Evolutionary conservation across 1,284 basidiomycete species (phyloP).

Genomic region (Trichosporon sp.): DNA sequence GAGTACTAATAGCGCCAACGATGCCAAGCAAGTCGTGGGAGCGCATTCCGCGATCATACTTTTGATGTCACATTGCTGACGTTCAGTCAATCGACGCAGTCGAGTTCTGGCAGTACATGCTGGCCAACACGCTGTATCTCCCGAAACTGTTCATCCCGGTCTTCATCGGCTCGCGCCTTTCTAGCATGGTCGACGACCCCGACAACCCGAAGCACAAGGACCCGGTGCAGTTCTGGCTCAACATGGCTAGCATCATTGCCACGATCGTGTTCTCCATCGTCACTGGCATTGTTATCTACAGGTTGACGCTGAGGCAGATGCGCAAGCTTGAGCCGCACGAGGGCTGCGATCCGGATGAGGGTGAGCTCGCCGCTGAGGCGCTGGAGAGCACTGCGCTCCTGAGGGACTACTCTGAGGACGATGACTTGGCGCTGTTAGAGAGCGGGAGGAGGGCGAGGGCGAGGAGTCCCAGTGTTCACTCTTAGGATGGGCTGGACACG

Average conservation of each 20-base stretch:
- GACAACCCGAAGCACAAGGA: slow-evolving; percentile 22
- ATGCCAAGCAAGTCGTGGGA: no score
- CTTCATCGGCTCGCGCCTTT: slow-evolving; percentile 46
- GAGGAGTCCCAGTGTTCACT: neutral
- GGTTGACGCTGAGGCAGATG: slow-evolving; percentile 45
- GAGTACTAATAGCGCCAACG: no score
- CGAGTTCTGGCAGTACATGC: slow-evolving; percentile 42
- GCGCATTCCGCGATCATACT: no score
- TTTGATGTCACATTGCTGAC: slow-evolving; percentile 12
- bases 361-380: slow-evolving; percentile 30
- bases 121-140: slow-evolving; percentile 37
- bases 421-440: slow-evolving; percentile 13
- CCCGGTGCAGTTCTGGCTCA: slow-evolving; percentile 44
- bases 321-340: slow-evolving; percentile 31
- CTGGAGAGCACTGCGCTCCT: slow-evolving; percentile 35
- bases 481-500: neutral
- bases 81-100: slow-evolving; percentile 43
- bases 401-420: slow-evolving; percentile 29
- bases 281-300: slow-evolving; percentile 44
- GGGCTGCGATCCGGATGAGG: slow-evolving; percentile 19
- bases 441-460: neutral
- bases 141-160: slow-evolving; percentile 43
- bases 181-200: slow-evolving; percentile 31
- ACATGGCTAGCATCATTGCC: slow-evolving; percentile 37
- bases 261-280: slow-evolving; percentile 30